Conservation (phyloP, 1,139 yeast genomes). For the Suhomyces choctaworum region DNA sequence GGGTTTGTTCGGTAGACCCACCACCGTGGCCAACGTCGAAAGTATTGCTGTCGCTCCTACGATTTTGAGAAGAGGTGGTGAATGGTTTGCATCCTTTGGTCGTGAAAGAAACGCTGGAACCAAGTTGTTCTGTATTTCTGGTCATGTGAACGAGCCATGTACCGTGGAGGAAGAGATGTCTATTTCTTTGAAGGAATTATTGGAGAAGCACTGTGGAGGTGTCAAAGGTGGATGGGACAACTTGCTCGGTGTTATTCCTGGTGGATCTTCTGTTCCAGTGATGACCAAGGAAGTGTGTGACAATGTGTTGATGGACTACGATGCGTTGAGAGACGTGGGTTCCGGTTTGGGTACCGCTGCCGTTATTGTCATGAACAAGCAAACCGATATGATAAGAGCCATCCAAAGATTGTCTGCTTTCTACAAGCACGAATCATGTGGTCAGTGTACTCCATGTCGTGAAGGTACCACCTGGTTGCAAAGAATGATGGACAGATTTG, state of each 20-base stretch:
- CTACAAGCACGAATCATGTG: conserved; percentile 90
- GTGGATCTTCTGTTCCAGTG: conserved; percentile 85
- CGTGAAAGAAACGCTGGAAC: conserved; percentile 83
- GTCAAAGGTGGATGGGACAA: conserved; percentile 91
- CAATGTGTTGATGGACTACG: conserved; percentile 78
- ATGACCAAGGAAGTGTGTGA: conserved; percentile 68
- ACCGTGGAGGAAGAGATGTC: conserved; percentile 94
- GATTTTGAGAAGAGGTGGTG: conserved; percentile 83
- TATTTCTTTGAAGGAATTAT: conserved; percentile 73
- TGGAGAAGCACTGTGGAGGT: conserved; percentile 89
- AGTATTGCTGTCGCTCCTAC: conserved; percentile 89
- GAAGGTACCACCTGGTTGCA: conserved; percentile 89
- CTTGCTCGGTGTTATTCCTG: conserved; percentile 81
- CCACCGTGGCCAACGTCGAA: conserved; percentile 87
- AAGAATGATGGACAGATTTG: conserved; percentile 81
- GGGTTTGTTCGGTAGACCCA: conserved; percentile 86
- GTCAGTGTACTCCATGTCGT: conserved; percentile 93
- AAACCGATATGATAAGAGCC: conserved; percentile 79
- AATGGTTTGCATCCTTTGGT: conserved; percentile 81
- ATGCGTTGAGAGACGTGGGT: conserved; percentile 79
- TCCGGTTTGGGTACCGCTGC: conserved; percentile 92
- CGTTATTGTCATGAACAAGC: conserved; percentile 84
- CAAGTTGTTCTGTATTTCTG: conserved; percentile 81
- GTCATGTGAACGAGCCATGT: conserved; percentile 89
- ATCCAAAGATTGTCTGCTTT: conserved; percentile 80